These are phyloP conservation scores for Flaveria ramosissima DNA, from an alignment of 129 eudicot species.

Conservation along the genomic window DNA sequence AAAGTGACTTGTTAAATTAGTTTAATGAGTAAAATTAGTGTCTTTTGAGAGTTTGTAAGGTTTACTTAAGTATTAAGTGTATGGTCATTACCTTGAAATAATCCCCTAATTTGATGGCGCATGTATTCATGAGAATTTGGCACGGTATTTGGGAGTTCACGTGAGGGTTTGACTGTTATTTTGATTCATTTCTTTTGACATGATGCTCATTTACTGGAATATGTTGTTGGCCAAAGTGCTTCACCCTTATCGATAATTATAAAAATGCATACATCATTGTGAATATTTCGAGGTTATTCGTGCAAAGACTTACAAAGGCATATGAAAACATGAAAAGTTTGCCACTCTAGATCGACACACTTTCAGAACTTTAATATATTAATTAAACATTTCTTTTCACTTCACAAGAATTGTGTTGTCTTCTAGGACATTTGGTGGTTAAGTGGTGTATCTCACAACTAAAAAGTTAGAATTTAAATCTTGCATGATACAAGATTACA, in stretches of 20 bases:
- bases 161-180: slow-evolving; percentile 59
- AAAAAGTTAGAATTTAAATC: too few species aligned
- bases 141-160: slow-evolving; percentile 49
- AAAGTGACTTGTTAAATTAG: slow-evolving; percentile 22
- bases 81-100: slow-evolving; percentile 22
- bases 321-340: neutral
- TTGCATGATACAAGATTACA: too few species aligned
- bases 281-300: neutral
- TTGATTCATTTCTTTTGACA: slow-evolving; percentile 48
- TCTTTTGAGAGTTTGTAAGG: slow-evolving; percentile 37
- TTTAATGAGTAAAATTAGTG: neutral
- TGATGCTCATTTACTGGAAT: slow-evolving; percentile 34
- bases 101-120: slow-evolving; percentile 39
- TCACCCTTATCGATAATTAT: slow-evolving; percentile 30
- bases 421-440: too few species aligned
- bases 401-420: neutral
- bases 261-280: neutral
- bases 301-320: neutral
- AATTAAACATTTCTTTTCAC: neutral
- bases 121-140: slow-evolving; percentile 36
- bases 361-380: neutral
- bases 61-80: slow-evolving; percentile 34
- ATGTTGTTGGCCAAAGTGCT: slow-evolving; percentile 31
- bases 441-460: too few species aligned
- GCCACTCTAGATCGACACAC: neutral